These are phyloP conservation scores for Toxoplasma gondii DNA, from an alignment of 169 alveolate genomes.

Conservation along the genomic window DNA sequence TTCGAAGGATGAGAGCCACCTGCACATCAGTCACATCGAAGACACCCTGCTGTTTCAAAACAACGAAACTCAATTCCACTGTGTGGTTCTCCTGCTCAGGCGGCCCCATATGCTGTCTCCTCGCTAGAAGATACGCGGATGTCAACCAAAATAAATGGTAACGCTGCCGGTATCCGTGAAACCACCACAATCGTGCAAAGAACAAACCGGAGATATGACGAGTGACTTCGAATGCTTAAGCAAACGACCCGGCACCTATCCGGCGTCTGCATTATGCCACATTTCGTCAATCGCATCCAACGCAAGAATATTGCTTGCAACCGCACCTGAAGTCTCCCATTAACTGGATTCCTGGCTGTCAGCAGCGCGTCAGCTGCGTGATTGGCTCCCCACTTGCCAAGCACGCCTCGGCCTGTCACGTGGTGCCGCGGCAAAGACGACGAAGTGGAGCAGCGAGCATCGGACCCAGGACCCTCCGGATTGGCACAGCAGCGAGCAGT, in stretches of 20 bases:
- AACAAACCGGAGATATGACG: too few relatives aligned
- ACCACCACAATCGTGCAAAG: too few relatives aligned
- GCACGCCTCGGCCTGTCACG: slow-evolving; percentile 60
- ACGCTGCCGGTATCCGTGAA: too few relatives aligned
- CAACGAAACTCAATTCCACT: not conserved
- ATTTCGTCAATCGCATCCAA: too few relatives aligned
- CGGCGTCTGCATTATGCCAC: too few relatives aligned
- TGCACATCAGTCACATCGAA: not conserved
- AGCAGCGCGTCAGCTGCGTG: slow-evolving; percentile 60
- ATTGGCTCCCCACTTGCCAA: slow-evolving; percentile 61
- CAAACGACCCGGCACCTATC: not conserved
- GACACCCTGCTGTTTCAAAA: too few relatives aligned
- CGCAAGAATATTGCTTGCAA: too few relatives aligned
- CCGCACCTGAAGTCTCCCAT: slow-evolving; percentile 48
- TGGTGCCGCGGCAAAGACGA: not conserved
- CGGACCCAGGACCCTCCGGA: not conserved
- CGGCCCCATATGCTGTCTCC: not conserved
- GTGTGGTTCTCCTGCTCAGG: not conserved
- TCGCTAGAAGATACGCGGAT: too few relatives aligned
- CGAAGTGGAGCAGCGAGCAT: not conserved
- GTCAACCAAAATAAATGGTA: too few relatives aligned
- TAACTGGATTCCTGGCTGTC: slow-evolving; percentile 41
- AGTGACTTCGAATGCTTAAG: not conserved
- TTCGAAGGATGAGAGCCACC: slow-evolving; percentile 48
- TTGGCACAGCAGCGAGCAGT: not conserved